Conservation (phyloP, 2,329 filamentous ascomycete genomes). For the Davidsoniella australis region DNA sequence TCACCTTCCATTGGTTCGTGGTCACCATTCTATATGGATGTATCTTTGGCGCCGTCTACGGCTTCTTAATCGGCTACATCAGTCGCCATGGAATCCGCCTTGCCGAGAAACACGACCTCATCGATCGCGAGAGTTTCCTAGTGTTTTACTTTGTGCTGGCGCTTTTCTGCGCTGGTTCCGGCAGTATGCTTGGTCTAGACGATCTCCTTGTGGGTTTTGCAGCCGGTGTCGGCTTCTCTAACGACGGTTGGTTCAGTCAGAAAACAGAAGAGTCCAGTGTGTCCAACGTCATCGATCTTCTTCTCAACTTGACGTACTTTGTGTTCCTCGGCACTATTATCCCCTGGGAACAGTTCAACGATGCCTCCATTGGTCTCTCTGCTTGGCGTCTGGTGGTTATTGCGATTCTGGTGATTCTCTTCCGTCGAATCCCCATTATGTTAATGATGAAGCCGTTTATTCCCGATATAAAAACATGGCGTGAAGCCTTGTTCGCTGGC, state of each 20-base stretch:
- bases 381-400: constrained; percentile 91
- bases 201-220: constrained; percentile 90
- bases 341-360: constrained; percentile 85
- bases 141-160: constrained; percentile 98
- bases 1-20: constrained; percentile 75
- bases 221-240: constrained; percentile 94
- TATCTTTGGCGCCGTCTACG: constrained; percentile 77
- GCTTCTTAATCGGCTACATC: constrained; percentile 73
- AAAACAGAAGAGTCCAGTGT: constrained; percentile 98
- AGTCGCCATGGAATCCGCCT: constrained; percentile 80
- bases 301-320: constrained; percentile 95
- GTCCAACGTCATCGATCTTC: constrained; percentile 94
- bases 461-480: constrained; percentile 94
- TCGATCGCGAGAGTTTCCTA: constrained; percentile 91
- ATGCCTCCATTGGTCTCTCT: constrained; percentile 50
- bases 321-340: constrained; percentile 96
- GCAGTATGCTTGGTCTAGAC: constrained; percentile 78
- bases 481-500: constrained; percentile 87
- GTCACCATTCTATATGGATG: constrained; percentile 90
- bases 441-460: constrained; percentile 77
- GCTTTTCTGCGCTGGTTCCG: constrained; percentile 86
- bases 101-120: constrained; percentile 68
- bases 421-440: constrained; percentile 94
- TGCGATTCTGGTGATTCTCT: constrained; percentile 83
- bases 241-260: constrained; percentile 96